Base-by-base conservation (phyloP, 352 stramenopile species). In the Phytophthora ramorum region DNA sequence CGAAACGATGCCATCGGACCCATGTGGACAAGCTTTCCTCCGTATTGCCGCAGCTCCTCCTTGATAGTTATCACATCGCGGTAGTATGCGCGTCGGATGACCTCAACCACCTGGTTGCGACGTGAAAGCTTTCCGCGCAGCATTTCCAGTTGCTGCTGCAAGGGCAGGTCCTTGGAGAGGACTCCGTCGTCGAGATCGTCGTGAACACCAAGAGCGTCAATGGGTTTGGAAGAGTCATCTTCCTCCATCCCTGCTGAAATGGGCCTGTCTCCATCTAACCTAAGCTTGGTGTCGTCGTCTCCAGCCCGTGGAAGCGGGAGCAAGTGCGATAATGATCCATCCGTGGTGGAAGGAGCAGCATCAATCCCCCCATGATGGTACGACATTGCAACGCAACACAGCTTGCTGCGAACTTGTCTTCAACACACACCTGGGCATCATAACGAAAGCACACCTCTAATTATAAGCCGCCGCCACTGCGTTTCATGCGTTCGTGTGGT, bases 31-130 rank as follows among this genome's bases (percentile, higher is more conserved):
- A 63, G 16, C 54, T 72, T 76, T 24, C 63, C 53, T 47, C 43
- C 63, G n/a, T 56, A 57, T 19, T 85, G 73, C 1, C 79, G 83
- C 13, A 95, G 64, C 43, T 92, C 81, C 40, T 95, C 87, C 56
- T 95, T 95, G 43, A 95, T 75, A n/a, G 91, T 57, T 57, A 95
- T 82, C 22, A 95, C 78, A 63, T 93, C 85, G 50, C 89, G 83
- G 59, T 93, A 92, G 64, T 95, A 95, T 2, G 85, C 85, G 12
- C 78, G 76, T 1, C 87, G 81, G 52, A 93, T 85, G 32, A 91
- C 75, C 34, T 93, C 85, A 19, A 93, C 72, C 56, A 93, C 68
- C 47, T 86, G 79, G 58, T 93, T 93, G 37, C 83, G 83, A 1
- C 85, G 77, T 22, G 83, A 76, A 19, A 92, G 75, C 43, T 86